phyloP scores from a whole-genome alignment of 192 early-diverging fungal species.

The Podila horticola region DNA sequence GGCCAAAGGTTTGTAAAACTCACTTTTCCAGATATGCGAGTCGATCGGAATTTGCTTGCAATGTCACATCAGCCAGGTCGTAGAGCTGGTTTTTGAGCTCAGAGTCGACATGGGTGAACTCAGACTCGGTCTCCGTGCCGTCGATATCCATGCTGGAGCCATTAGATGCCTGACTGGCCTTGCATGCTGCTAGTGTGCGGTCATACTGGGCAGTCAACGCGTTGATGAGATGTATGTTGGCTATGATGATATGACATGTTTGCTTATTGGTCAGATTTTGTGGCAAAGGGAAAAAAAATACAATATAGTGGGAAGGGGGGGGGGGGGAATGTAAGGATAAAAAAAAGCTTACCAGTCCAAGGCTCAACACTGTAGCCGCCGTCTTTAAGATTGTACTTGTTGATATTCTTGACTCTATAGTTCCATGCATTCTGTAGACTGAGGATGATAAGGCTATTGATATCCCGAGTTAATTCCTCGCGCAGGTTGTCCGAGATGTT shows the following conservation, averaged over 20 bases:
- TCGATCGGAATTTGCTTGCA: slow-evolving; percentile 43
- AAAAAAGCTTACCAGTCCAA: slow-evolving; percentile 41
- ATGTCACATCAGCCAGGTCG: slow-evolving; percentile 43
- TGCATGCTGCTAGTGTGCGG: slow-evolving; percentile 11
- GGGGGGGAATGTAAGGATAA: too few species aligned
- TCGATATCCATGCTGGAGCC: slow-evolving; percentile 13
- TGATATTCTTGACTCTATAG: slow-evolving; percentile 29
- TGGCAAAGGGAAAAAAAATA: background rate
- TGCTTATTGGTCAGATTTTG: too few species aligned
- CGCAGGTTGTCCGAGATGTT: slow-evolving; percentile 7
- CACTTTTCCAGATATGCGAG: slow-evolving; percentile 43
- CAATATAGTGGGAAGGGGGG: background rate
- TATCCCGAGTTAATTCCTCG: slow-evolving; percentile 13
- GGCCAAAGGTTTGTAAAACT: background rate
- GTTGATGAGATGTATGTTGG: slow-evolving; percentile 23
- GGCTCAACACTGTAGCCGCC: slow-evolving; percentile 23
- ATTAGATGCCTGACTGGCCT: background rate
- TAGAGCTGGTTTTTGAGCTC: slow-evolving; percentile 42
- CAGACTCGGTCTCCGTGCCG: background rate
- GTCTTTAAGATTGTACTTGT: slow-evolving; percentile 23
- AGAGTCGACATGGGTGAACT: background rate
- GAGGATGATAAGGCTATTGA: slow-evolving; percentile 39
- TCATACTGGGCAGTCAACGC: slow-evolving; percentile 24
- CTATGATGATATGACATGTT: background rate
- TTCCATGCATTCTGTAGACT: slow-evolving; percentile 41